Percentiles rank a stretch among this genome's conserved stretches.
Conservation (phyloP, 2,329 filamentous ascomycete species). For the Elsinoe fawcettii region DNA sequence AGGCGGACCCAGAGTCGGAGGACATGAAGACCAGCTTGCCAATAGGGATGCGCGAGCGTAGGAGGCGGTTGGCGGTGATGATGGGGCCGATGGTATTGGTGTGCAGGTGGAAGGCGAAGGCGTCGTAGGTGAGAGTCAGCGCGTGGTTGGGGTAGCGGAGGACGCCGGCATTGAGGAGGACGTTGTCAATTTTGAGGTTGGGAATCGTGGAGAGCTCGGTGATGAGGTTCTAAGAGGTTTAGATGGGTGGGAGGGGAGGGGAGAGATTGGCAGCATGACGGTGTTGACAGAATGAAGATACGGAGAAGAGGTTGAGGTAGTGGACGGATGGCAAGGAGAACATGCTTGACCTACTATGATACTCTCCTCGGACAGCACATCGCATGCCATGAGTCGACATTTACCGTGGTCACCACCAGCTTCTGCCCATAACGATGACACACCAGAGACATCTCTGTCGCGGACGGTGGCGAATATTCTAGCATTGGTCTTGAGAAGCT, state of each 20-base stretch:
- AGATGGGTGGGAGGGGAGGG: background rate
- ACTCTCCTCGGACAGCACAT: constrained; percentile 46
- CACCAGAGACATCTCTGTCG: constrained; percentile 34
- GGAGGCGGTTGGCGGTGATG: constrained; percentile 46
- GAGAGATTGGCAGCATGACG: background rate
- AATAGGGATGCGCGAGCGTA: constrained; percentile 41
- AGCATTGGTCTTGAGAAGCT: constrained; percentile 41
- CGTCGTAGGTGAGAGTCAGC: constrained; percentile 40
- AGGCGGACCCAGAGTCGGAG: constrained; percentile 48
- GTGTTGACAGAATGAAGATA: background rate
- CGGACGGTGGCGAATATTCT: constrained; percentile 47
- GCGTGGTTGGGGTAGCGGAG: constrained; percentile 45
- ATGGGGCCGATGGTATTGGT: constrained; percentile 55
- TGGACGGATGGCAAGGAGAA: no score
- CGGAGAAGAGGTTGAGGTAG: background rate
- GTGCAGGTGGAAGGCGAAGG: constrained; percentile 48
- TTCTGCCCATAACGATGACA: constrained; percentile 35
- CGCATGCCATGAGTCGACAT: constrained; percentile 44
- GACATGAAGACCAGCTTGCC: constrained; percentile 51
- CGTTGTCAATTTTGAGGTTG: constrained; percentile 43
- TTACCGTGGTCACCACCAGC: constrained; percentile 38
- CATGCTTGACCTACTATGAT: constrained; percentile 34
- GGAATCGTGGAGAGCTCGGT: constrained; percentile 33
- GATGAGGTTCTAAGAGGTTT: constrained; percentile 35
- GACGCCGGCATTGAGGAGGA: constrained; percentile 51